A percentile compares a stretch with the other conserved stretches of the same genome.
Conservation (phyloP, 371 early-diverging fungal species). For the Mucor plumbeus region DNA sequence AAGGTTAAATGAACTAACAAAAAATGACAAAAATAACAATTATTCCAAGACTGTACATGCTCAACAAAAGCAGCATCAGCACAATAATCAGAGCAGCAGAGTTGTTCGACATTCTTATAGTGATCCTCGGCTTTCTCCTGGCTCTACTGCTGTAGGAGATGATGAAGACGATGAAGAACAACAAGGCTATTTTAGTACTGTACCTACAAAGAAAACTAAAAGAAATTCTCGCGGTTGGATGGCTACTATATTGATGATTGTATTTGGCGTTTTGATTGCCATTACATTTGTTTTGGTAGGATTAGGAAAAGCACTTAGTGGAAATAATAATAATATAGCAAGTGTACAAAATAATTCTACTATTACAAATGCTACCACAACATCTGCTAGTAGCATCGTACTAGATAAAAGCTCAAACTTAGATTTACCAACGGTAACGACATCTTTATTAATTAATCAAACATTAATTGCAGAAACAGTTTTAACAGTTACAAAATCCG, state of each 20-base stretch:
- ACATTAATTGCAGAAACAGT: not conserved
- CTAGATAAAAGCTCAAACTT: not conserved
- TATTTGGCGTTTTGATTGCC: constrained; percentile 22
- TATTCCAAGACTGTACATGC: not conserved
- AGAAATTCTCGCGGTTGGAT: constrained; percentile 13
- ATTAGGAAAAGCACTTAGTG: constrained; percentile 16
- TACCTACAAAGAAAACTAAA: not conserved
- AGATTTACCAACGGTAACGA: not conserved
- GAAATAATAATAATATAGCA: not conserved
- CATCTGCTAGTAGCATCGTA: not conserved
- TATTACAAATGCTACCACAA: not conserved
- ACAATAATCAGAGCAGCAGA: not conserved
- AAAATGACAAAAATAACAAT: not conserved
- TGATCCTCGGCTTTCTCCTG: constrained; percentile 22
- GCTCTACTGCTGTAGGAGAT: constrained; percentile 24
- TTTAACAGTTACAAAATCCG: not conserved
- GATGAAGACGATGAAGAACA: constrained; percentile 20
- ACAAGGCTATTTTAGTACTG: constrained; percentile 3
- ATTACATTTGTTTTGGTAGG: constrained; percentile 25
- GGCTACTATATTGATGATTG: constrained; percentile 22
- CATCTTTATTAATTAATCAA: not conserved
- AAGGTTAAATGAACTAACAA: not conserved
- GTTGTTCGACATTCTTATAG: constrained; percentile 12
- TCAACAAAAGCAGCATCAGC: not conserved
- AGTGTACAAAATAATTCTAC: not conserved